Conservation (phyloP, 2,329 filamentous ascomycete genomes). For the Phaeosphaeriaceae sp. region DNA sequence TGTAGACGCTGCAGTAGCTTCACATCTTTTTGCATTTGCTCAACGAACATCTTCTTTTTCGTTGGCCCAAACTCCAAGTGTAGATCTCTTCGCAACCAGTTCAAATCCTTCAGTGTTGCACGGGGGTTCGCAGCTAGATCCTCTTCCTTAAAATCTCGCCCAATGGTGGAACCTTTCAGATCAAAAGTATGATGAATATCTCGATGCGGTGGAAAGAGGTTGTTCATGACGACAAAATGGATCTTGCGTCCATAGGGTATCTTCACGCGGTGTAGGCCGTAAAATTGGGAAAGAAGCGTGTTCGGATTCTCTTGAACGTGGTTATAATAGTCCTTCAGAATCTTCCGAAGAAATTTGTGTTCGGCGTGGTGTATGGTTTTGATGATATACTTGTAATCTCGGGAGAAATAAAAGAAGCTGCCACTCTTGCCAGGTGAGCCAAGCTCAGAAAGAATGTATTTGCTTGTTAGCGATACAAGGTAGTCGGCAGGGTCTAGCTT, state of each 20-base stretch:
- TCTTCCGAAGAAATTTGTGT: conserved; percentile 83
- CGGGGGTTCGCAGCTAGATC: conserved; percentile 86
- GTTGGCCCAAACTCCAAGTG: conserved; percentile 86
- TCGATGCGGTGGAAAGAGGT: conserved; percentile 94
- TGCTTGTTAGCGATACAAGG: conserved; percentile 95
- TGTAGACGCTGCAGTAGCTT: conserved; percentile 83
- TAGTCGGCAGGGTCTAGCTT: conserved; percentile 95
- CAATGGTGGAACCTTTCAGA: conserved; percentile 93
- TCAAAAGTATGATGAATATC: conserved; percentile 98
- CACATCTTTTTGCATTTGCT: conserved; percentile 88
- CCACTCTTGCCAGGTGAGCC: conserved; percentile 97
- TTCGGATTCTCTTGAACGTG: conserved; percentile 95
- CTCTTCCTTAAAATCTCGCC: conserved; percentile 88
- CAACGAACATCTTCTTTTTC: conserved; percentile 86
- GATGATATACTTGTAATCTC: conserved; percentile 99
- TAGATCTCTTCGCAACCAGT: conserved; percentile 87
- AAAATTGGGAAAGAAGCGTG: conserved; percentile 96
- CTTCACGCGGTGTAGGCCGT: conserved; percentile 95
- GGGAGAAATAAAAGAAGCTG: conserved; percentile 99
- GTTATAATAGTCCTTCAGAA: conserved; percentile 88
- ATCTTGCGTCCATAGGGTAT: conserved; percentile 98
- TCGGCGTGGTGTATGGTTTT: conserved; percentile 98
- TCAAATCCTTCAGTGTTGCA: conserved; percentile 93
- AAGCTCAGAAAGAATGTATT: conserved; percentile 97
- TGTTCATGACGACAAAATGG: conserved; percentile 99